A percentile compares a stretch with the other conserved stretches of the same genome.
Conservation (phyloP, 129 eudicot genomes). For the Gnaphalium uliginosum region DNA sequence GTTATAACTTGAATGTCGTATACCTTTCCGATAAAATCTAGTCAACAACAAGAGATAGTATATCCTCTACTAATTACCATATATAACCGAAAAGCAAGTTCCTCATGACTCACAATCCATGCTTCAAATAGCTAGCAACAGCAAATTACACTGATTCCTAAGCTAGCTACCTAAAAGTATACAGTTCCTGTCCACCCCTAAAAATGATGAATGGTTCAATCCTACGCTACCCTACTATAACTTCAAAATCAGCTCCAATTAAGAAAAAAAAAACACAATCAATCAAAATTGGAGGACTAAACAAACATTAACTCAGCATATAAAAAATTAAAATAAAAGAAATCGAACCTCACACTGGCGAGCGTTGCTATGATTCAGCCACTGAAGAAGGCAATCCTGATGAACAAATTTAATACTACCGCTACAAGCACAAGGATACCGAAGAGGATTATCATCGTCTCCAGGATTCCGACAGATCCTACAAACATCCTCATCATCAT, state of each 20-base stretch:
- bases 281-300: neutral
- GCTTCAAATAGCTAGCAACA: neutral
- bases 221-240: neutral
- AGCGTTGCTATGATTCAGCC: constrained; percentile 84
- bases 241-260: neutral
- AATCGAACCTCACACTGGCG: constrained; percentile 72
- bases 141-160: neutral
- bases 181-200: neutral
- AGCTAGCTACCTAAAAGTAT: neutral
- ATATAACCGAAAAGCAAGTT: neutral
- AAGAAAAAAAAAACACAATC: constrained; percentile 3
- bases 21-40: neutral
- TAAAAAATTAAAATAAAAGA: neutral
- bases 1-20: neutral
- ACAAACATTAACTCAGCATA: neutral
- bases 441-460: constrained; percentile 71
- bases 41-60: constrained; percentile 7
- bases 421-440: constrained; percentile 85
- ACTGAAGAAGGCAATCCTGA: constrained; percentile 86
- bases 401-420: constrained; percentile 89
- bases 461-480: constrained; percentile 87
- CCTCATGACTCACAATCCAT: neutral
- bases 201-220: neutral
- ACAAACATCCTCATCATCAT: constrained; percentile 81
- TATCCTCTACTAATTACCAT: neutral